These are phyloP conservation scores for Linnemannia zychae DNA, from an alignment of 192 early-diverging fungal species.

Conservation along the genomic window DNA sequence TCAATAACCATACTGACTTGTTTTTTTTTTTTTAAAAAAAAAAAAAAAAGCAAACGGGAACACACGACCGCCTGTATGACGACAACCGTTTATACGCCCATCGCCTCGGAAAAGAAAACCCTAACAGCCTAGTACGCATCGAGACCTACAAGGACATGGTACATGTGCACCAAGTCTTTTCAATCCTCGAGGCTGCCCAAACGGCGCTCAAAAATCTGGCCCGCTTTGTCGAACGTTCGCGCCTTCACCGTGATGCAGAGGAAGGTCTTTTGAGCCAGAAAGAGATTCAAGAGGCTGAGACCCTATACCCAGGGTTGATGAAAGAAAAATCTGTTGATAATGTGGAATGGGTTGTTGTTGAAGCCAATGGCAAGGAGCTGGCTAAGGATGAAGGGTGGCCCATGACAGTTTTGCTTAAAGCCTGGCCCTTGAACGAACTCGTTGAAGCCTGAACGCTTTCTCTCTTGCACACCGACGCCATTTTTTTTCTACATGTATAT, in stretches of 20 bases:
- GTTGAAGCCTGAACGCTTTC: neutral
- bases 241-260: conserved; percentile 7
- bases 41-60: conserved; percentile 33
- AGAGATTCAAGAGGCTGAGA: neutral
- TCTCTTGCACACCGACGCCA: neutral
- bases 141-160: conserved; percentile 35
- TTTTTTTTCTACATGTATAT: conserved; percentile 18
- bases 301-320: neutral
- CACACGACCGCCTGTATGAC: conserved; percentile 43
- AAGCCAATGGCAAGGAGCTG: conserved; percentile 20
- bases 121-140: conserved; percentile 14
- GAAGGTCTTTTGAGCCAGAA: conserved; percentile 7
- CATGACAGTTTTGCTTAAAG: conserved; percentile 15
- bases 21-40: neutral
- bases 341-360: conserved; percentile 40
- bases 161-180: conserved; percentile 42
- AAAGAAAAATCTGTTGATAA: conserved; percentile 10
- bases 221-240: conserved; percentile 34
- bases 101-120: conserved; percentile 38
- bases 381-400: conserved; percentile 39
- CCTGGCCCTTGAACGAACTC: conserved; percentile 22
- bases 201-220: conserved; percentile 28
- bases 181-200: neutral
- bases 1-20: neutral
- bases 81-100: conserved; percentile 44